Percentiles rank a stretch among this genome's conserved stretches.
Conservation (phyloP, 148 eudicot species). For the Hydrangea macrophylla region DNA sequence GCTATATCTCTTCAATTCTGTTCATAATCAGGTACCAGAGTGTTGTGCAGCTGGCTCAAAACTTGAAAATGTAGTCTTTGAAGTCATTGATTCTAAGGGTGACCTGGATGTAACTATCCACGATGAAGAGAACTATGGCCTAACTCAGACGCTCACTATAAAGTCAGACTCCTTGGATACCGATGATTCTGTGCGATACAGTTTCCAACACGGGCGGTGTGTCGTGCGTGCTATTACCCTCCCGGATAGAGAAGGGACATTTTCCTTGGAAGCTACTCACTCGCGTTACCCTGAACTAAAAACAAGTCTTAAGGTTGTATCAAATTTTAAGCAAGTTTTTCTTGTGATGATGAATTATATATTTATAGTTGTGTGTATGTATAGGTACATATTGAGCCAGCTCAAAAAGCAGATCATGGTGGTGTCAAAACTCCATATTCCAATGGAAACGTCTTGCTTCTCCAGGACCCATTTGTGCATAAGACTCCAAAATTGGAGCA, state of each 20-base stretch:
- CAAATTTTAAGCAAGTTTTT: background rate
- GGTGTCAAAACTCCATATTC: conserved; percentile 13
- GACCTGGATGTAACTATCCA: conserved; percentile 43
- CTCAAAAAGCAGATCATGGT: conserved; percentile 12
- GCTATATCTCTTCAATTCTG: background rate
- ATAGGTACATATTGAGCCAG: conserved; percentile 32
- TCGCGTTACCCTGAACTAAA: conserved; percentile 46
- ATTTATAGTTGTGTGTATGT: conserved; percentile 2
- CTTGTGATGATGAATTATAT: background rate
- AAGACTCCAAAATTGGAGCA: conserved; percentile 11
- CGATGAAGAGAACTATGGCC: conserved; percentile 38
- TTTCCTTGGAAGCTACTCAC: conserved; percentile 44
- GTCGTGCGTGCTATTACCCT: conserved; percentile 46
- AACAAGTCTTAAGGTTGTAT: conserved; percentile 45
- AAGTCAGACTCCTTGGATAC: conserved; percentile 25
- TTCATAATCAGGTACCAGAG: conserved; percentile 43
- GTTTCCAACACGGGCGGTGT: conserved; percentile 53
- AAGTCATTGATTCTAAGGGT: conserved; percentile 45
- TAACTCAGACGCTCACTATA: conserved; percentile 40
- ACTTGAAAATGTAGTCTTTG: conserved; percentile 46
- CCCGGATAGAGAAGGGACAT: conserved; percentile 43
- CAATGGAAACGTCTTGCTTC: conserved; percentile 11
- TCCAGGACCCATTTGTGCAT: conserved; percentile 11
- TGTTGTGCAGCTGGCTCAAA: conserved; percentile 41
- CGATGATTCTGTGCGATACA: conserved; percentile 36